phyloP scores from a whole-genome alignment of 495 filamentous ascomycete species.

The Hypoxylon fuscum region DNA sequence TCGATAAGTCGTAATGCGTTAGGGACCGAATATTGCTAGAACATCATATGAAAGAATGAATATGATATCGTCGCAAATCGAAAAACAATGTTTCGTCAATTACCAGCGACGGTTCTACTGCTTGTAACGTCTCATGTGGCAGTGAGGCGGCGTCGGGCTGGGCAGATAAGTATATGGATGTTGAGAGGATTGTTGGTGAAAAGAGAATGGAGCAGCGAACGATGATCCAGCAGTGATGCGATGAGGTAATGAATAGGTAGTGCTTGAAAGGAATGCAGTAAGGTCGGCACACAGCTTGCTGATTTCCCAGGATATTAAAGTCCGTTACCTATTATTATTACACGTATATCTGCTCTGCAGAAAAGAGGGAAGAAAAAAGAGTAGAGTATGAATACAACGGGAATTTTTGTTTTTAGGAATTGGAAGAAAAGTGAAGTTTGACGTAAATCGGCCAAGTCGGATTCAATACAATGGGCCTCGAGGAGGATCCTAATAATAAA shows the following conservation, averaged over 20 bases:
- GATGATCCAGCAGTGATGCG: conserved; percentile 12
- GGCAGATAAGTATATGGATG: conserved; percentile 6
- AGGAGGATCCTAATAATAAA: conserved; percentile 1
- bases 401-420: neutral
- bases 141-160: conserved; percentile 6
- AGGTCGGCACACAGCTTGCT: conserved; percentile 9
- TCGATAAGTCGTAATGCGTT: neutral
- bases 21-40: conserved; percentile 13
- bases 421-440: conserved; percentile 25
- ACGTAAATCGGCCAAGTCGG: neutral
- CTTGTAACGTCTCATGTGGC: conserved; percentile 24
- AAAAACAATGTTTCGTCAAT: conserved; percentile 3
- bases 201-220: conserved; percentile 22
- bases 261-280: conserved; percentile 29
- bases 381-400: conserved; percentile 13
- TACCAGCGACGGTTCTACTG: conserved; percentile 4
- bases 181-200: conserved; percentile 4
- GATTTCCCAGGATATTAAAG: neutral
- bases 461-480: neutral
- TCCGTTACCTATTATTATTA: conserved; percentile 23
- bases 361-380: conserved; percentile 16
- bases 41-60: conserved; percentile 19
- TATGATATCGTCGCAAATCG: conserved; percentile 6
- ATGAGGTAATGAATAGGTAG: conserved; percentile 17
- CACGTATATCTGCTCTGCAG: conserved; percentile 35